phyloP scores from a whole-genome alignment of 2,329 filamentous ascomycete species.

The Pseudogymnoascus sp. region DNA sequence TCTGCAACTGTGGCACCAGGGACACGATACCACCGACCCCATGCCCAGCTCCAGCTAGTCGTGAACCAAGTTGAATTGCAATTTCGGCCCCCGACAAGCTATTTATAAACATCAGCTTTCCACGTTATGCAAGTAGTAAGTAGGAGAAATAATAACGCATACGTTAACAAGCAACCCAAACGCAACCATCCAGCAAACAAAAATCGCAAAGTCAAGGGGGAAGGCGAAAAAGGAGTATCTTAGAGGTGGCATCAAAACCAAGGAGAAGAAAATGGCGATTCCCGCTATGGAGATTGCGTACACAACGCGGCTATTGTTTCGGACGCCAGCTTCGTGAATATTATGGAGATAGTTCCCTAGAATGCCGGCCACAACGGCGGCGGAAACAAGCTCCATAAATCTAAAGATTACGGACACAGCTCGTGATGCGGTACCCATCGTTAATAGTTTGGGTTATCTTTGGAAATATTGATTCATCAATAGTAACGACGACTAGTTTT shows the following conservation, averaged over 20 bases:
- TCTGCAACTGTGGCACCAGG: not conserved
- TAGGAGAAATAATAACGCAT: not conserved
- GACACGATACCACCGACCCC: not conserved
- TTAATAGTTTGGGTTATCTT: too few species aligned
- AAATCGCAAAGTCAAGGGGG: not conserved
- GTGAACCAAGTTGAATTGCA: conserved; percentile 9
- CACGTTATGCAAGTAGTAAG: not conserved
- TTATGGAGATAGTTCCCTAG: conserved; percentile 6
- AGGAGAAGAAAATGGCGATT: not conserved
- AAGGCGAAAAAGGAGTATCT: conserved; percentile 4
- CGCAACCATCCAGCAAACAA: conserved; percentile 9
- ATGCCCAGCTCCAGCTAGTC: not conserved
- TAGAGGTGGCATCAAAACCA: not conserved
- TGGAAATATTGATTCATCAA: too few species aligned
- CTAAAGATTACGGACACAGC: not conserved
- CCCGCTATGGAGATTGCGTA: conserved; percentile 5
- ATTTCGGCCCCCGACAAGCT: not conserved
- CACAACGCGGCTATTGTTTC: not conserved
- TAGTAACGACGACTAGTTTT: too few species aligned
- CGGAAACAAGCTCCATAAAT: not conserved
- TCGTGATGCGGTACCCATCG: not conserved
- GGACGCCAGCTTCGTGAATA: not conserved
- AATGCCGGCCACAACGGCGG: conserved; percentile 3
- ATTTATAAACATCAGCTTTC: not conserved
- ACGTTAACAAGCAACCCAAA: conserved; percentile 5